Conservation (phyloP, 257 asterid genomes). For the Penstemon barbatus region DNA sequence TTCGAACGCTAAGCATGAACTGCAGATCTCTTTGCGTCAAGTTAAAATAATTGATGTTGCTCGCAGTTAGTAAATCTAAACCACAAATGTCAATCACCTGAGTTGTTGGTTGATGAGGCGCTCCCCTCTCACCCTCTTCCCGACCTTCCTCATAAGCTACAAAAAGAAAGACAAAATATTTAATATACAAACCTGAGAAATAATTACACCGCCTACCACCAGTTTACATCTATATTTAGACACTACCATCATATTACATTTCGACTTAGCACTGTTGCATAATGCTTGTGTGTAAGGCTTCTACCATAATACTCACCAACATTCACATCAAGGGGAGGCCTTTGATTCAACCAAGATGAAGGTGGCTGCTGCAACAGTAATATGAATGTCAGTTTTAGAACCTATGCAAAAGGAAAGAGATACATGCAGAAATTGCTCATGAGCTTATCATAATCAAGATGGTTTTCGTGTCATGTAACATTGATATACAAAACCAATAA, state of each 20-base stretch:
- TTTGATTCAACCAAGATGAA: constrained; percentile 75
- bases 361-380: constrained; percentile 77
- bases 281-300: constrained; percentile 15
- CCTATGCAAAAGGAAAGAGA: constrained; percentile 14
- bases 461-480: background rate
- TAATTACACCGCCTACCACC: constrained; percentile 23
- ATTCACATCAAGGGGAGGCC: constrained; percentile 93
- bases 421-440: background rate
- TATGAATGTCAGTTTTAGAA: constrained; percentile 26
- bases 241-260: constrained; percentile 18
- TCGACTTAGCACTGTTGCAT: background rate
- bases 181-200: constrained; percentile 11
- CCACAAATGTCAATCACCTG: constrained; percentile 54
- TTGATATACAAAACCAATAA: constrained; percentile 3
- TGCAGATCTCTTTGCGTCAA: constrained; percentile 6
- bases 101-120: constrained; percentile 69
- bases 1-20: constrained; percentile 10
- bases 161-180: constrained; percentile 20
- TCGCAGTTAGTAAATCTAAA: constrained; percentile 20
- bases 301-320: constrained; percentile 60
- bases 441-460: constrained; percentile 10
- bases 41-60: background rate
- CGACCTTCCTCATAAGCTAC: constrained; percentile 88
- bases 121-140: constrained; percentile 80
- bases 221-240: constrained; percentile 12